These are phyloP conservation scores for Umbelopsis vinacea DNA, from an alignment of 192 early-diverging fungal genomes.

Conservation along the genomic window DNA sequence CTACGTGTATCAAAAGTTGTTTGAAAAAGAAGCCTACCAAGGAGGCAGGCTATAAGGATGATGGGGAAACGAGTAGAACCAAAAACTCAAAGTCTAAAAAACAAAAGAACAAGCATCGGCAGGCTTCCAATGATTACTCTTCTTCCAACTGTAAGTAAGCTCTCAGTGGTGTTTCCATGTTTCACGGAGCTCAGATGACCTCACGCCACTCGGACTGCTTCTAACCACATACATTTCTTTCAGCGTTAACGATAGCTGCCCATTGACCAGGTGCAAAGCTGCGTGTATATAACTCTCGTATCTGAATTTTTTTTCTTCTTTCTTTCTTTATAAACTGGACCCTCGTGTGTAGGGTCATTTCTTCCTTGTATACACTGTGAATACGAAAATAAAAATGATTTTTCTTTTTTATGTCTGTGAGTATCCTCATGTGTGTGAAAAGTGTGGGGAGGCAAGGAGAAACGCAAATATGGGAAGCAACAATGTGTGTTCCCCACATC, in stretches of 20 bases:
- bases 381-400: too few relatives aligned
- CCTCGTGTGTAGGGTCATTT: too few relatives aligned
- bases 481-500: constrained; percentile 23
- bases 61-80: neutral
- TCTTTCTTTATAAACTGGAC: too few relatives aligned
- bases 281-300: too few relatives aligned
- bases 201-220: constrained; percentile 9
- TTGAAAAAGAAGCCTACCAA: constrained; percentile 30
- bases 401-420: too few relatives aligned
- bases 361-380: too few relatives aligned
- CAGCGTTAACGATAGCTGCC: neutral
- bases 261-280: neutral
- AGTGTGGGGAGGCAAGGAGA: constrained; percentile 7
- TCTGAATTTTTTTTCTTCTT: too few relatives aligned
- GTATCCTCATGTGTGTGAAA: neutral
- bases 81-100: neutral
- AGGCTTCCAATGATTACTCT: neutral
- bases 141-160: constrained; percentile 1
- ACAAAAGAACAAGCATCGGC: constrained; percentile 1
- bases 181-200: constrained; percentile 20
- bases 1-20: constrained; percentile 30
- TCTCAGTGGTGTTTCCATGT: neutral
- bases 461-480: constrained; percentile 9
- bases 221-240: neutral
- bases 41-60: neutral